These are phyloP conservation scores for Conringia planisiliqua DNA, from an alignment of 345 rosid species.

Conservation along the genomic window DNA sequence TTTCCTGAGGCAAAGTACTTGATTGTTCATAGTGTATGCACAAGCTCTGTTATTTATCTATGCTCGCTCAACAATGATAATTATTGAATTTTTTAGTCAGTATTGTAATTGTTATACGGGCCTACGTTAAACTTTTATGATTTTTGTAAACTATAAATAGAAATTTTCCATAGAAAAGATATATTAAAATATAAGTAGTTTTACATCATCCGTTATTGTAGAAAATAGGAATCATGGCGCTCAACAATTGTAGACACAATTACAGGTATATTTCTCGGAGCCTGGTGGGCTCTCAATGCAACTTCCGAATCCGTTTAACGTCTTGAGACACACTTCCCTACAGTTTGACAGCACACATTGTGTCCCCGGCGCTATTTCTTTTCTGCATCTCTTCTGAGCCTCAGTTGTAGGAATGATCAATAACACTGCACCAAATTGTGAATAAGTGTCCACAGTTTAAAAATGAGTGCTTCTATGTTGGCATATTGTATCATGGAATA, in stretches of 20 bases:
- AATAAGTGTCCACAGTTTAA: not conserved
- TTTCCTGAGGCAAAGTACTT: not conserved
- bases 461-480: not conserved
- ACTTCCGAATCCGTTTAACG: conserved; percentile 6
- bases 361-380: not conserved
- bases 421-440: not conserved
- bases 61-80: not conserved
- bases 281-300: conserved; percentile 10
- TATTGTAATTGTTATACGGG: not conserved
- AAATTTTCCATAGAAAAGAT: not conserved
- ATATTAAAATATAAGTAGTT: not conserved
- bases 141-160: not conserved
- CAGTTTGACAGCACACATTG: conserved; percentile 8
- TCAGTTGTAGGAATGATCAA: not conserved
- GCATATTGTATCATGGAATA: not conserved
- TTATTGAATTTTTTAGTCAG: not conserved
- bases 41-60: not conserved
- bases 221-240: not conserved
- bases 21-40: conserved; percentile 14
- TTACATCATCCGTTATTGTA: not conserved
- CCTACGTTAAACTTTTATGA: not conserved
- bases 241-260: not conserved
- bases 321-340: not conserved
- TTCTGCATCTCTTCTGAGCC: not conserved
- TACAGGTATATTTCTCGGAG: not conserved